These are phyloP conservation scores for Achlya hypogyna DNA, from an alignment of 352 stramenopile species.

Conservation along the genomic window DNA sequence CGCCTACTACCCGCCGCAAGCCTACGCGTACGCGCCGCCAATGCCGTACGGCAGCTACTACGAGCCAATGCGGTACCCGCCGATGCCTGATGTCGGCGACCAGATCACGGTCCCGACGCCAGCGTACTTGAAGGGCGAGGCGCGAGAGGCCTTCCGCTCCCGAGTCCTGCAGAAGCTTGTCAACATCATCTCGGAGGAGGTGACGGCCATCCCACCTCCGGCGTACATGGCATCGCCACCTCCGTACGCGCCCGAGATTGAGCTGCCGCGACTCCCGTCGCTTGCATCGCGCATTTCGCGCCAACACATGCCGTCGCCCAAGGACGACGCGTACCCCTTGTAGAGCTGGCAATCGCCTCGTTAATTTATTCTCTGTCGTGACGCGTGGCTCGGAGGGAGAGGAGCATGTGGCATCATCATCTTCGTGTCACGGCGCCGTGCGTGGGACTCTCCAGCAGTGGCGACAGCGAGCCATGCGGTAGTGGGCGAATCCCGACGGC, in stretches of 20 bases:
- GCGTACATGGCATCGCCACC: not conserved
- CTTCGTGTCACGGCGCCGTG: no score
- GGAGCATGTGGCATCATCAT: no score
- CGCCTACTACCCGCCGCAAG: not conserved
- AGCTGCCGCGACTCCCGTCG: not conserved
- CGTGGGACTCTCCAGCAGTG: not conserved
- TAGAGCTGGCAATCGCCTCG: not conserved
- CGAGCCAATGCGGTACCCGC: not conserved
- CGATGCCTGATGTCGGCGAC: not conserved
- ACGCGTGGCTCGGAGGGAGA: not conserved
- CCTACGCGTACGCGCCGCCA: not conserved
- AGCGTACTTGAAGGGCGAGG: constrained; percentile 58
- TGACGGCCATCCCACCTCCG: not conserved
- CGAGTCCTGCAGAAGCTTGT: constrained; percentile 77
- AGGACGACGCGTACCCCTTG: not conserved
- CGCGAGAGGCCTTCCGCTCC: constrained; percentile 62
- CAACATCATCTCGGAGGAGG: constrained; percentile 73
- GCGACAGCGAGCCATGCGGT: no score
- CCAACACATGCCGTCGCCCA: not conserved
- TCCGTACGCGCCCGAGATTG: not conserved
- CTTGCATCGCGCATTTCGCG: constrained; percentile 1
- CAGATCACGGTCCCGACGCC: constrained; percentile 62
- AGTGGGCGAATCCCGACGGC: no score
- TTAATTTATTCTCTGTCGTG: not conserved
- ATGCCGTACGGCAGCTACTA: not conserved